phyloP scores from a whole-genome alignment of 768 basidiomycete species.

The Hysterangium stoloniferum region DNA sequence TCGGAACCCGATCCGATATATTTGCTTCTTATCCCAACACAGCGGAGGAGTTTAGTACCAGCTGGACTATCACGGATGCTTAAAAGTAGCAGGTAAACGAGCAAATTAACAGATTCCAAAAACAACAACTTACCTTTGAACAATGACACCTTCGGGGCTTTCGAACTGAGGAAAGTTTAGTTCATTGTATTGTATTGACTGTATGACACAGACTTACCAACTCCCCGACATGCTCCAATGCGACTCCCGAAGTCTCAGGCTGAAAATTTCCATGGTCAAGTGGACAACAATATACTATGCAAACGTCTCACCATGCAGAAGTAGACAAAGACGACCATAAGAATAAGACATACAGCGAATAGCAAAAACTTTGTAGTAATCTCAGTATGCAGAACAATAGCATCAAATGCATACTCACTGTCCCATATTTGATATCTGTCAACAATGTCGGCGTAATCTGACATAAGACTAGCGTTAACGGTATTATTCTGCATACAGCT shows the following conservation, averaged over 20 bases:
- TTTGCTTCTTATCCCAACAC: no score
- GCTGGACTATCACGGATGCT: conserved; percentile 9
- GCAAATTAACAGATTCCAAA: not conserved
- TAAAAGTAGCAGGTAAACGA: not conserved
- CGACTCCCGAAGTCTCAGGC: conserved; percentile 8
- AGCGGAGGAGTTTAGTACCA: not conserved
- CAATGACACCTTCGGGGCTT: not conserved
- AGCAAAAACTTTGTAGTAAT: conserved; percentile 8
- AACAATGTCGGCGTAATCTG: conserved; percentile 7
- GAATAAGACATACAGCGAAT: conserved; percentile 3
- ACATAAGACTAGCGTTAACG: not conserved
- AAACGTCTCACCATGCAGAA: not conserved
- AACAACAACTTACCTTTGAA: conserved; percentile 2
- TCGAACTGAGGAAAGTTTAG: conserved; percentile 1
- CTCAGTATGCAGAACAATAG: not conserved
- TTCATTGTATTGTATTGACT: not conserved
- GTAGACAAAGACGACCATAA: conserved; percentile 8
- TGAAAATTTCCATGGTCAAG: not conserved
- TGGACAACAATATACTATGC: not conserved
- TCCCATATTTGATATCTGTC: conserved; percentile 7
- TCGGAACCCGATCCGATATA: no score
- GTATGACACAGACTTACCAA: not conserved
- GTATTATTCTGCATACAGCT: not conserved
- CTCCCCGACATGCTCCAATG: conserved; percentile 5
- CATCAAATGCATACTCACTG: not conserved